phyloP scores from a whole-genome alignment of 2,329 filamentous ascomycete species.

The Anthostomella pinea region DNA sequence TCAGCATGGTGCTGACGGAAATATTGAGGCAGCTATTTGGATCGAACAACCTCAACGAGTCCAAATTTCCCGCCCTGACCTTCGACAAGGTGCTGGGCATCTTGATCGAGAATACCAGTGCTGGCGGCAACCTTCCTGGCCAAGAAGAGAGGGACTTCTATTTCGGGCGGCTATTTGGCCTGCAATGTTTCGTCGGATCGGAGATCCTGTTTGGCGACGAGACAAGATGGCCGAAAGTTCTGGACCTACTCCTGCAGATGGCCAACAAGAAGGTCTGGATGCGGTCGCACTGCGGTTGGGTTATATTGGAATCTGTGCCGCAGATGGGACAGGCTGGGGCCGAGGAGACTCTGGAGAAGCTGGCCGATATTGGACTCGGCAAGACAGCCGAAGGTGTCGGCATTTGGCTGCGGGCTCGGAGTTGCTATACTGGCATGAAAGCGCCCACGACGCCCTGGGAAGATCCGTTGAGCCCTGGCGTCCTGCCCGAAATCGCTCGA shows the following conservation, averaged over 20 bases:
- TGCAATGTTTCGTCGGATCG: conserved; percentile 82
- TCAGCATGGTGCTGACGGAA: conserved; percentile 85
- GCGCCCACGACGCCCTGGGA: conserved; percentile 72
- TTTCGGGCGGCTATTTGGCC: conserved; percentile 82
- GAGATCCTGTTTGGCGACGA: conserved; percentile 63
- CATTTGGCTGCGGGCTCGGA: conserved; percentile 74
- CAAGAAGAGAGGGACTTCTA: conserved; percentile 84
- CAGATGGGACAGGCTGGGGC: conserved; percentile 59
- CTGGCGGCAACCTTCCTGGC: conserved; percentile 51
- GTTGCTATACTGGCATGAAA: conserved; percentile 60
- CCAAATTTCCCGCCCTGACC: conserved; percentile 50
- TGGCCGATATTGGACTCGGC: conserved; percentile 64
- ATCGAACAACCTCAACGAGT: conserved; percentile 39
- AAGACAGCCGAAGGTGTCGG: conserved; percentile 87
- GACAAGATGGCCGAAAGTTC: conserved; percentile 62
- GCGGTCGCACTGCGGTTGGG: conserved; percentile 80
- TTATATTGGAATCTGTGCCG: conserved; percentile 70
- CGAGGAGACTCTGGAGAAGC: conserved; percentile 58
- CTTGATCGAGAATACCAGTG: conserved; percentile 53
- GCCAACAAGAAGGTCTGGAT: conserved; percentile 85
- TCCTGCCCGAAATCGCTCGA: conserved; percentile 66
- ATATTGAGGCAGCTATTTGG: conserved; percentile 70
- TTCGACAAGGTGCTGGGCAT: conserved; percentile 55
- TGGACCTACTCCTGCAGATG: conserved; percentile 71
- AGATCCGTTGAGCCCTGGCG: conserved; percentile 69